Evolutionary conservation across 768 basidiomycete species (phyloP).

Genomic region (Termitomyces sp.): DNA sequence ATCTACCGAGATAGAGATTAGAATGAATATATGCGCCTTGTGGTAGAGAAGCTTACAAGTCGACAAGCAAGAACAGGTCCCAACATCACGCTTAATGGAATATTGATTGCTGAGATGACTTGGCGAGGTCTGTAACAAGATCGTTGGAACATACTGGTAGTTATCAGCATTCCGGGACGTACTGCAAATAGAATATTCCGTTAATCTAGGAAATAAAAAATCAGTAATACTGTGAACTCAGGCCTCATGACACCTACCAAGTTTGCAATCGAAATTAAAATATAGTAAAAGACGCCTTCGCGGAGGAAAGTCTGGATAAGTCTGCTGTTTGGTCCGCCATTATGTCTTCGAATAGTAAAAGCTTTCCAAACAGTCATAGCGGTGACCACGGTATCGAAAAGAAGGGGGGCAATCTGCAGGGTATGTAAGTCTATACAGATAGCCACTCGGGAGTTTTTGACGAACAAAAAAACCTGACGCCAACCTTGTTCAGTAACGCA

Average conservation of each 20-base stretch:
- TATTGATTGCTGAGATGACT: slow-evolving; percentile 80
- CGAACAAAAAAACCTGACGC: slow-evolving; percentile 55
- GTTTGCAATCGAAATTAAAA: slow-evolving; percentile 85
- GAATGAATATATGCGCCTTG: slow-evolving; percentile 6
- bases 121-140: slow-evolving; percentile 61
- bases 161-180: slow-evolving; percentile 17
- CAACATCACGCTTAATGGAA: slow-evolving; percentile 82
- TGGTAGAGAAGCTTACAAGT: slow-evolving; percentile 39
- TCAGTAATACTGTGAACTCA: neutral
- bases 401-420: slow-evolving; percentile 71
- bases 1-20: slow-evolving; percentile 39
- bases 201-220: slow-evolving; percentile 46
- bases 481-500: neutral
- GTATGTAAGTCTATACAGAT: slow-evolving; percentile 10
- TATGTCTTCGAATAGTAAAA: slow-evolving; percentile 69
- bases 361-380: slow-evolving; percentile 81
- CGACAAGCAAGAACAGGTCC: slow-evolving; percentile 78
- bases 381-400: slow-evolving; percentile 79
- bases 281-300: slow-evolving; percentile 84
- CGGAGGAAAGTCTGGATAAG: slow-evolving; percentile 83
- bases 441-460: slow-evolving; percentile 10
- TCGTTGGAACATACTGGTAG: neutral
- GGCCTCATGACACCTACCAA: slow-evolving; percentile 34
- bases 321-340: slow-evolving; percentile 72
- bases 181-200: slow-evolving; percentile 87